Evolutionary conservation across 345 rosid genomes (phyloP).

Genomic region (Eucalyptus microcorys): DNA sequence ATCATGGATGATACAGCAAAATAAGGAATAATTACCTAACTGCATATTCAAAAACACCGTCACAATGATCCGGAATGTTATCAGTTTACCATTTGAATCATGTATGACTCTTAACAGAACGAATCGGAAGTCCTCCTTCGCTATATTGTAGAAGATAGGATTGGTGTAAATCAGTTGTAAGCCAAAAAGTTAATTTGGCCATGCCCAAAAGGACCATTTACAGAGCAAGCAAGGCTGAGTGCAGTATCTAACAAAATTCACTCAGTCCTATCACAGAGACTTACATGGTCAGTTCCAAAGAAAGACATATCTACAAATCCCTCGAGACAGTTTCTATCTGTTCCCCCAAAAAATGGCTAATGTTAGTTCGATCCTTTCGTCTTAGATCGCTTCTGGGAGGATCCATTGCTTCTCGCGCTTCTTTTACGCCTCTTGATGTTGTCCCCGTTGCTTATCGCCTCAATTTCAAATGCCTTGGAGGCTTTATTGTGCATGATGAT

Average conservation of each 20-base stretch:
- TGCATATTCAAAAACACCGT: neutral
- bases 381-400: neutral
- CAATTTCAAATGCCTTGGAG: conserved; percentile 20
- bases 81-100: neutral
- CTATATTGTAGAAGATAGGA: neutral
- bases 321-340: neutral
- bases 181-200: neutral
- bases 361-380: neutral
- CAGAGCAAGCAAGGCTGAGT: conserved; percentile 20
- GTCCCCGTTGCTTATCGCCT: conserved; percentile 24
- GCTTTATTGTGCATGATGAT: conserved; percentile 1
- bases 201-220: neutral
- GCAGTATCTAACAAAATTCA: conserved; percentile 59
- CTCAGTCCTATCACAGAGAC: conserved; percentile 1
- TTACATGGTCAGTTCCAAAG: neutral
- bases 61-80: neutral
- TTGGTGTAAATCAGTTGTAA: neutral
- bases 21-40: neutral
- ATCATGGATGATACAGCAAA: neutral
- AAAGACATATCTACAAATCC: conserved; percentile 1
- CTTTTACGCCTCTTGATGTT: conserved; percentile 35
- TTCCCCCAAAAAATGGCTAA: neutral
- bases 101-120: neutral
- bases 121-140: neutral
- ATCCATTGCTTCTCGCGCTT: neutral